Base-by-base conservation (phyloP, 1,139 yeast genomes). In the Geotrichum aggregatum region DNA sequence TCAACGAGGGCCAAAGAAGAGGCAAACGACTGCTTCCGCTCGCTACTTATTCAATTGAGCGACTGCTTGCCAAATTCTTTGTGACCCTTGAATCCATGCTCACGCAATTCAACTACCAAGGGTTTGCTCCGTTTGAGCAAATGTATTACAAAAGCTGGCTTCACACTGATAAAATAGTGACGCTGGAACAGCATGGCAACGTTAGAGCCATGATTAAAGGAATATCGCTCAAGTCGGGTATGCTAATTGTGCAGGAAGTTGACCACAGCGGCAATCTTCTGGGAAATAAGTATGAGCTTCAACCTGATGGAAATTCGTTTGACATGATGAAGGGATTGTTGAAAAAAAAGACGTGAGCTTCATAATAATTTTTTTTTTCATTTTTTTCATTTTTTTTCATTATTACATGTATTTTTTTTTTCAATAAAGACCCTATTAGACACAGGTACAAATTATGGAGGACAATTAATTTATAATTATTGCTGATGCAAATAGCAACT, bases 221-320 rank as follows among this genome's bases (percentile, higher is more conserved):
- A 1, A 91, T 94, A 41, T 84, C 95, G 0, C 73, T 77, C 1
- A 95, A 87, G 50, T 84, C 82, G 66, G 99, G 98, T 0, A 72
- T 91, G 68, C 71, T 94, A 54, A 70, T 83, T 21, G 98, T 87
- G 1, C 81, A 80, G 55, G 96, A 87, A 59, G 68, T 80, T 6
- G 63, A 68, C 18, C 75, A 74, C 39, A 63, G 60, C 16, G 31
- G 18, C 21, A 35, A 22, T 16, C 70, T 71, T 13, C 79, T 81
- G 2, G 84, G 87, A 0, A 58, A 49, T 35, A 69, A 65, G 3
- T 81, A 77, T 59, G 84, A 87, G 61, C 71, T 94, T 47, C 97
- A 89, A 66, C 98, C 99, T 0, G 98, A 92, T 66, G 98, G 98
- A 0, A 92, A 94, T 66, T 87, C 97, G 1, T 94, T 94, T 65